Evolutionary conservation across 2,329 filamentous ascomycete genomes (phyloP).

Genomic region (Trichoderma semiorbis): DNA sequence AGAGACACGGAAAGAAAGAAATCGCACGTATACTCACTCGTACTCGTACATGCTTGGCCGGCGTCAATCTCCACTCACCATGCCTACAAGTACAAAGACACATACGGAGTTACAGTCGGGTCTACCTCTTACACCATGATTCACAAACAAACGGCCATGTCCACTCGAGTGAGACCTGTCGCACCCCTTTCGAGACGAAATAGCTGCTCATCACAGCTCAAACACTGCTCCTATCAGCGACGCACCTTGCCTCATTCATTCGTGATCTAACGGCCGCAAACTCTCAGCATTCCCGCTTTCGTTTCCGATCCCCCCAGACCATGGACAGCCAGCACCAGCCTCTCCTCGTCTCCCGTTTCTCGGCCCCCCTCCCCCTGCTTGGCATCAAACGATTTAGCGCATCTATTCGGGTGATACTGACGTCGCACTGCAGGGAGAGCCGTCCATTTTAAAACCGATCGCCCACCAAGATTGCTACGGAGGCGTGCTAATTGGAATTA

Average conservation of each 20-base stretch:
- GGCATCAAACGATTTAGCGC: slow-evolving; percentile 13
- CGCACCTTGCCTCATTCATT: background rate
- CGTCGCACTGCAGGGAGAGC: slow-evolving; percentile 12
- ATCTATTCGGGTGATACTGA: slow-evolving; percentile 4
- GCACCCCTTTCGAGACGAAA: background rate
- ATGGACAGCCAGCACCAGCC: background rate
- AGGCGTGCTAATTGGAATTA: slow-evolving; percentile 6
- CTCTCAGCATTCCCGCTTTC: background rate
- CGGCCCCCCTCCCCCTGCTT: background rate
- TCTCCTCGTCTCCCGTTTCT: background rate
- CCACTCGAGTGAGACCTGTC: background rate
- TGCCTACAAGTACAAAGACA: background rate
- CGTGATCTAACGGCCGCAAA: background rate
- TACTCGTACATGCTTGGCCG: background rate
- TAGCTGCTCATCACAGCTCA: background rate
- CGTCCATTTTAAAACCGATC: slow-evolving; percentile 2
- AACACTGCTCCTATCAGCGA: background rate
- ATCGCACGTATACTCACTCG: background rate
- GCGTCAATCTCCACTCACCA: slow-evolving; percentile 1
- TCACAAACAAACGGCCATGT: background rate
- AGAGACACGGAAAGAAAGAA: background rate
- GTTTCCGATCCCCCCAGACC: background rate
- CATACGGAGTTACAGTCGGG: background rate
- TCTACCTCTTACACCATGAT: background rate
- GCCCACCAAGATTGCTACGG: slow-evolving; percentile 5